Base-by-base conservation (phyloP, 129 eudicot genomes). In the Pittosporum tobira region DNA sequence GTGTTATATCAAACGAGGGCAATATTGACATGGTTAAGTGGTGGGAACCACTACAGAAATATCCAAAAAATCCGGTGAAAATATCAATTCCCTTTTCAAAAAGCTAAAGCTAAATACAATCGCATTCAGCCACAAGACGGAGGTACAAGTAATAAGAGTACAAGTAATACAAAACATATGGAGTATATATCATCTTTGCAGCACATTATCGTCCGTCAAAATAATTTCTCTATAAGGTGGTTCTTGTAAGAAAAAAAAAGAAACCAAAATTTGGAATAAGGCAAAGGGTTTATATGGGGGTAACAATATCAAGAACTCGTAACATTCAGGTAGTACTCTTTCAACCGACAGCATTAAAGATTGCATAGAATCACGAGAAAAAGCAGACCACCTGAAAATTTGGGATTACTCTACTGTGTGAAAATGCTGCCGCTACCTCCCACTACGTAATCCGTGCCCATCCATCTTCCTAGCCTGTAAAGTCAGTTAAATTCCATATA, bases 401-500 rank as follows among this genome's bases (percentile, higher is more conserved):
- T 40, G 65, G 65, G 52, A 24, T 60, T 23, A 0, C 18, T 60
- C 3, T 60, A 60, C 51, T 43, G 14, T n/a, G 16, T 6, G 36
- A 42, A 50, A 38, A 36, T 59, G 65, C 37, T 12, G 18, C 67
- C 9, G 58, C 66, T 48, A 62, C 27, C 74, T 71, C 69, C 67
- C 47, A 66, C 78, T 67, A 48, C 55, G 60, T 76, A 62, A 62
- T 55, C 53, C 51, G 62, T 62, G 52, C 74, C 70, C 64, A 58
- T 71, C 43, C 64, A 20, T 34, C 34, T 73, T 73, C 53, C 57
- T 20, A 22, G 6, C 53, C 51, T 28, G 46, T 48, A 40, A 66
- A 57, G 69, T 48, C 50, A 38, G 64, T 56, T 57, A 59, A n/a
- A 57, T 53, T 56, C 8, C 51, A n/a, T n/a, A n/a, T 71, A 60